Percentiles rank a stretch among this genome's conserved stretches.
These are phyloP conservation scores for Jackrogersella multiformis DNA, from an alignment of 495 filamentous ascomycete species.

Conservation along the genomic window DNA sequence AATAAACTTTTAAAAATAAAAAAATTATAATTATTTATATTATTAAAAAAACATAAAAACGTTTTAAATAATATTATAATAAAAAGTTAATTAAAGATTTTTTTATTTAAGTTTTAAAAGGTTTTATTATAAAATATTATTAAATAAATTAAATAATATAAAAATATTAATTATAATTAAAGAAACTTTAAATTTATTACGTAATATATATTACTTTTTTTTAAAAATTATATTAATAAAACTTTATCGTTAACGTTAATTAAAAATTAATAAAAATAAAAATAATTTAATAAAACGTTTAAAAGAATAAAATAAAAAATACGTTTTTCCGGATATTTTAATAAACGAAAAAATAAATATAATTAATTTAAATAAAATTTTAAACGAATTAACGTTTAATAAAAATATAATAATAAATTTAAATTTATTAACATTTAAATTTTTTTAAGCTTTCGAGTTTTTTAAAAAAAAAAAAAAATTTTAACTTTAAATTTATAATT, in stretches of 20 bases:
- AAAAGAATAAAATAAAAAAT: not conserved
- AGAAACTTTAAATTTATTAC: not conserved
- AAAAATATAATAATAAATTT: not conserved
- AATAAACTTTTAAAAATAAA: no score
- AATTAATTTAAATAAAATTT: slow-evolving; percentile 2
- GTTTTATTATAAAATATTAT: no score
- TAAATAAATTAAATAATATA: not conserved
- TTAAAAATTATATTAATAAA: slow-evolving; percentile 2
- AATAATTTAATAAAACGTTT: not conserved
- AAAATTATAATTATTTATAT: no score
- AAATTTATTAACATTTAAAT: not conserved
- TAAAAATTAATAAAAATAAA: no score
- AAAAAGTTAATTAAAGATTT: no score
- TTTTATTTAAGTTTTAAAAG: no score
- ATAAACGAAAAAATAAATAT: not conserved
- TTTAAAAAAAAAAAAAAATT: not conserved
- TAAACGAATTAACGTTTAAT: not conserved
- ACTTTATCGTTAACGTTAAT: not conserved
- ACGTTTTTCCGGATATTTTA: not conserved
- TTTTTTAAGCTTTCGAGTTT: not conserved
- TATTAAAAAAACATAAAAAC: no score
- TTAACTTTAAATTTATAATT: not conserved
- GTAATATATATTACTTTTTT: not conserved
- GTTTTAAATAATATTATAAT: no score
- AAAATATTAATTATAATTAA: not conserved